phyloP scores from a whole-genome alignment of 2,329 filamentous ascomycete genomes.

The Exophiala oligosperma region DNA sequence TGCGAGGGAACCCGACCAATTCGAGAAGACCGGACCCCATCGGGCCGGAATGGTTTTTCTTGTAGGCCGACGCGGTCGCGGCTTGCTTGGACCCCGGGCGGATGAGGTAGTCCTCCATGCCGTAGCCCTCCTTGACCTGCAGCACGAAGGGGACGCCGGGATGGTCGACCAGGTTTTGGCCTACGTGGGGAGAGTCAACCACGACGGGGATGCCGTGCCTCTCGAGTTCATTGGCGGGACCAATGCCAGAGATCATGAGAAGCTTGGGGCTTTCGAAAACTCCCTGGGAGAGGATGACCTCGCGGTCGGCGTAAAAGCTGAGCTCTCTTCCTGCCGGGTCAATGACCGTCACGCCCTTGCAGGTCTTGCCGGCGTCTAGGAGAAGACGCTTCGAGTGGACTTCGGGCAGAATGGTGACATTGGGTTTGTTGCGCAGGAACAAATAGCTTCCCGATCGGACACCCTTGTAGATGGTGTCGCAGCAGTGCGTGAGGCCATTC shows the following conservation, averaged over 20 bases:
- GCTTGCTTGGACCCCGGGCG: slow-evolving; percentile 38
- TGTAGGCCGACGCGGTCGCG: slow-evolving; percentile 37
- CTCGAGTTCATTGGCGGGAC: too few species aligned
- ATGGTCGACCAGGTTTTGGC: too few species aligned
- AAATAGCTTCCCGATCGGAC: slow-evolving; percentile 53
- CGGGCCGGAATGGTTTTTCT: slow-evolving; percentile 44
- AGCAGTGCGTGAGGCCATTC: slow-evolving; percentile 54
- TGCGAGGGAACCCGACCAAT: slow-evolving; percentile 58
- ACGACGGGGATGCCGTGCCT: too few species aligned
- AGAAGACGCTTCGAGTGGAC: slow-evolving; percentile 56
- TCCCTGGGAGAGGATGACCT: too few species aligned
- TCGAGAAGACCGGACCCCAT: slow-evolving; percentile 47
- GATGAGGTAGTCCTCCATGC: slow-evolving; percentile 40
- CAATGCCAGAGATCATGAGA: too few species aligned
- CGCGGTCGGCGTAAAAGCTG: slow-evolving; percentile 17
- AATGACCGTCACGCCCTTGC: slow-evolving; percentile 50
- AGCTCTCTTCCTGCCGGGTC: slow-evolving; percentile 43
- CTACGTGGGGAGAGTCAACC: too few species aligned
- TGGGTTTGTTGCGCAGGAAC: slow-evolving; percentile 55
- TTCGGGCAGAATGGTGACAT: slow-evolving; percentile 53
- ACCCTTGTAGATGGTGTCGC: slow-evolving; percentile 61
- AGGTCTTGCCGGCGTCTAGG: slow-evolving; percentile 46
- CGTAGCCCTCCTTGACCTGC: slow-evolving; percentile 43
- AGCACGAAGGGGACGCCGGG: slow-evolving; percentile 41
- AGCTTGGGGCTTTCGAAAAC: too few species aligned